Evolutionary conservation across 495 filamentous ascomycete species (phyloP).

Genomic region (Cercophora samala): DNA sequence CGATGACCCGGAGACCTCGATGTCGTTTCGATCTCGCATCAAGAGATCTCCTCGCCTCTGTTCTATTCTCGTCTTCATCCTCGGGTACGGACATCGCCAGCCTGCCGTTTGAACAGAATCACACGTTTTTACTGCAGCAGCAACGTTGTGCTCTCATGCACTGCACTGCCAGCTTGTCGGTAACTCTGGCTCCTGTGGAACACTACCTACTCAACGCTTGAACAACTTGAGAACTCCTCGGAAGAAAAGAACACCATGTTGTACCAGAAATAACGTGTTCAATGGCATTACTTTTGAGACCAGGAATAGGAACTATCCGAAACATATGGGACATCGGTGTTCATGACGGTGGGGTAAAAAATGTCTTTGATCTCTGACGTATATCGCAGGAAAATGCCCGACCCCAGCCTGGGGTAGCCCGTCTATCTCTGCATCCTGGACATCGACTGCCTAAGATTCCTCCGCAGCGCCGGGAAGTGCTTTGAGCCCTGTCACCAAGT

Average conservation of each 20-base stretch:
- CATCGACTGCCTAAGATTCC: neutral
- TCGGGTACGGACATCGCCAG: neutral
- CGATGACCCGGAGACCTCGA: too few species aligned
- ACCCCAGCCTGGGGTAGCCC: neutral
- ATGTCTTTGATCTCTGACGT: neutral
- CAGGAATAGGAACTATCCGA: neutral
- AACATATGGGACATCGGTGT: neutral
- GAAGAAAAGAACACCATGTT: neutral
- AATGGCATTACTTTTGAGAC: neutral
- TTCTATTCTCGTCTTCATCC: neutral
- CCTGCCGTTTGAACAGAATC: neutral
- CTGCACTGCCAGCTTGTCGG: neutral
- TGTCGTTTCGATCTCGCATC: too few species aligned
- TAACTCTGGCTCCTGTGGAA: neutral
- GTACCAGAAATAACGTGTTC: neutral
- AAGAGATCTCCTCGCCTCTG: neutral
- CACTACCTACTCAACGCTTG: neutral
- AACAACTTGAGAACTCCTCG: neutral
- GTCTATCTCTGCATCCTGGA: neutral
- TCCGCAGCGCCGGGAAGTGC: slow-evolving; percentile 8
- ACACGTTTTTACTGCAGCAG: neutral
- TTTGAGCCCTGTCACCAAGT: slow-evolving; percentile 8
- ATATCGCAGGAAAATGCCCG: neutral
- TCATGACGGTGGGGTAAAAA: neutral
- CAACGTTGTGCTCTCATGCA: neutral